phyloP scores from a whole-genome alignment of 768 basidiomycete species.

The Stropharia rugosoannulata region DNA sequence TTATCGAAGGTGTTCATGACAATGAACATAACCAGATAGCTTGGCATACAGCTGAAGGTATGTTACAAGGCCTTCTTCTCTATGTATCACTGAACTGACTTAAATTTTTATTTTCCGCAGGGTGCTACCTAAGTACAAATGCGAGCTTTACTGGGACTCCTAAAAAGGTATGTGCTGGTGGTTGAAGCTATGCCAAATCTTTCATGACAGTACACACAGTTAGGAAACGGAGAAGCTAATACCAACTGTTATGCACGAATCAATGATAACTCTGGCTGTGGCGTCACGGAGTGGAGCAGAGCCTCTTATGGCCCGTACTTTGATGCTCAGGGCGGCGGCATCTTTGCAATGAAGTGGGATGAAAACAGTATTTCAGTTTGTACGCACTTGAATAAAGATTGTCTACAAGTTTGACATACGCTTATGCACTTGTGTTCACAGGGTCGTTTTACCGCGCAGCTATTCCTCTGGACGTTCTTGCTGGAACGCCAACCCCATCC shows the following conservation, averaged over 20 bases:
- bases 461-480: constrained; percentile 63
- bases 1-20: constrained; percentile 84
- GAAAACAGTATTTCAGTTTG: constrained; percentile 72
- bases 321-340: constrained; percentile 77
- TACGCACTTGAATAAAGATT: constrained; percentile 34
- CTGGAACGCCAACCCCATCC: constrained; percentile 62
- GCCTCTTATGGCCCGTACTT: constrained; percentile 85
- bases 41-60: constrained; percentile 72
- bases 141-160: constrained; percentile 63
- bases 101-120: constrained; percentile 31
- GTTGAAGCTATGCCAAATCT: neutral
- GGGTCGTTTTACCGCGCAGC: constrained; percentile 85
- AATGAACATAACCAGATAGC: constrained; percentile 84
- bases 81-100: constrained; percentile 5
- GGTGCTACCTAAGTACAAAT: constrained; percentile 55
- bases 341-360: constrained; percentile 92
- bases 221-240: constrained; percentile 41
- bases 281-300: constrained; percentile 74
- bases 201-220: neutral
- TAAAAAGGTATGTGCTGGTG: constrained; percentile 43
- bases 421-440: constrained; percentile 20
- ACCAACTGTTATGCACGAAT: constrained; percentile 52
- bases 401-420: neutral
- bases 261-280: constrained; percentile 71
- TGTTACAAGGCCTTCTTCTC: constrained; percentile 6